Base-by-base conservation (phyloP, 2,329 filamentous ascomycete genomes). In the Nemania abortiva region DNA sequence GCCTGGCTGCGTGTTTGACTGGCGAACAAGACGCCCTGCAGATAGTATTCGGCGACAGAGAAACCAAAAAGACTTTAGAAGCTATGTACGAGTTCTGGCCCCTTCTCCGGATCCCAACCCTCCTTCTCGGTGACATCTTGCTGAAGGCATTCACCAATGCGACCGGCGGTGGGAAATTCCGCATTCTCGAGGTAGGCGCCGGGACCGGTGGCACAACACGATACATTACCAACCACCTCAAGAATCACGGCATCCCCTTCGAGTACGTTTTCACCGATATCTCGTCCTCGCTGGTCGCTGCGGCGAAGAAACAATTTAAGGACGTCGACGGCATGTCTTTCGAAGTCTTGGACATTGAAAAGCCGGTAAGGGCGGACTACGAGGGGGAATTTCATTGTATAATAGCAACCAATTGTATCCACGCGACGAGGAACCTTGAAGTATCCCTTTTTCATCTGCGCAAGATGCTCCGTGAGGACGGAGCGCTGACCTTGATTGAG, bases 31-130 rank as follows among this genome's bases (percentile, higher is more conserved):
- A 77, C 34, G 57, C 64, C 0, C 18, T 78, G 2, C 63, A 74
- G 58, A 13, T 76, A 0, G 7, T 76, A 3, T 78, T 78, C 42
- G 72, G 74, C 6, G 67, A 72, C 29, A 65, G 59, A n/a, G 66
- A 63, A 6, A 72, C 60, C 13, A 69, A 69, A 47, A 69, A 72
- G 54, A 66, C 64, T 13, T 66, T 77, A 4, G 70, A 74, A 11
- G 72, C 74, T 24, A 53, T 75, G 20, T 78, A 78, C 53, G 63
- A 69, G 47, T 69, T 65, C 31, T 72, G 61, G 70, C 76, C 76
- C 0, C 56, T 78, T 37, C 37, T 69, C 15, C 63, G 52, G 10
- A 63, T 63, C 1, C 50, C 56, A n/a, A 63, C 63, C 0, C 45
- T 69, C 1, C 20, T 69, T 3, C 63, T 69, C 18, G 66, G 50